Conservation (phyloP, 805 yeast species). For the Lachancea thermotolerans region DNA sequence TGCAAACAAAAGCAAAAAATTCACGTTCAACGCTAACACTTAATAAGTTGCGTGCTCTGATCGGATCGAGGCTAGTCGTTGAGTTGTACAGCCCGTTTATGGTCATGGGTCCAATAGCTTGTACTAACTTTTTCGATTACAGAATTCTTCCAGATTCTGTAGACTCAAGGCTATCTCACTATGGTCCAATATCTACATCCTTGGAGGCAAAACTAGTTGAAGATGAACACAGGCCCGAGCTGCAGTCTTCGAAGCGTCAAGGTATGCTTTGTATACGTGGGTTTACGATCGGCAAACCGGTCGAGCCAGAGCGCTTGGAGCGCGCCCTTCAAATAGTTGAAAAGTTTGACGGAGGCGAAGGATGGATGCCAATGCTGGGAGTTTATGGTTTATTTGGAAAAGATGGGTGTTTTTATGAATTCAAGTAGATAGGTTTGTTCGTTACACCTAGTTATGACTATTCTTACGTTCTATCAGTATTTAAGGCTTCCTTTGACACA, state of each 20-base stretch:
- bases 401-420: constrained; percentile 65
- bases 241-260: constrained; percentile 32
- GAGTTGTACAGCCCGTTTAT: constrained; percentile 38
- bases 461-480: constrained; percentile 25
- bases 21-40: constrained; percentile 23
- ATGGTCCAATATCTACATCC: constrained; percentile 56
- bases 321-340: constrained; percentile 29
- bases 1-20: constrained; percentile 12
- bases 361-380: constrained; percentile 46
- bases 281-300: constrained; percentile 54
- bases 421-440: constrained; percentile 12
- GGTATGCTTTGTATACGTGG: constrained; percentile 59
- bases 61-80: constrained; percentile 44
- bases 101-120: constrained; percentile 51
- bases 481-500: constrained; percentile 42
- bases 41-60: constrained; percentile 39
- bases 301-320: constrained; percentile 26
- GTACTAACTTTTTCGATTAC: constrained; percentile 57
- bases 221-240: constrained; percentile 24
- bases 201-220: constrained; percentile 51
- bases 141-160: constrained; percentile 37
- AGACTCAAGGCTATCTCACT: constrained; percentile 31
- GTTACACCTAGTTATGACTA: neutral
- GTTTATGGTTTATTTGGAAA: constrained; percentile 55
- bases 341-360: constrained; percentile 38